These are phyloP conservation scores for Herpomyces periplanetae DNA, from an alignment of 2,329 filamentous ascomycete genomes.

Conservation along the genomic window DNA sequence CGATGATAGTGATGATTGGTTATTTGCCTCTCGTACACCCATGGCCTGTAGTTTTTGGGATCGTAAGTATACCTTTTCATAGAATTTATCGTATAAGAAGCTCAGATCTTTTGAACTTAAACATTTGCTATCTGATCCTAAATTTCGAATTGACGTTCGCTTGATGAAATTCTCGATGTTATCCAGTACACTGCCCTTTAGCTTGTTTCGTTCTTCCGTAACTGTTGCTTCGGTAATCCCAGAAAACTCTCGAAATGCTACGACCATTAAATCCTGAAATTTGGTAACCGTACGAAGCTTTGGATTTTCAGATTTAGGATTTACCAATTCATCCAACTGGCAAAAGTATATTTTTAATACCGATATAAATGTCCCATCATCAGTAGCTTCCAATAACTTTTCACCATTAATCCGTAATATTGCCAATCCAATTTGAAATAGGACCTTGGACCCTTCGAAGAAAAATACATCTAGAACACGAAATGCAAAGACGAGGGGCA, in stretches of 20 bases:
- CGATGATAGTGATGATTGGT: constrained; percentile 27
- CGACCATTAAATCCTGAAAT: constrained; percentile 95
- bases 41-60: constrained; percentile 43
- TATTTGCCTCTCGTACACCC: constrained; percentile 20
- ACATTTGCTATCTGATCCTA: constrained; percentile 79
- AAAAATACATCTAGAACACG: constrained; percentile 92
- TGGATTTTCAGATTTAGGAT: constrained; percentile 74
- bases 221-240: constrained; percentile 78
- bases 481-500: constrained; percentile 92
- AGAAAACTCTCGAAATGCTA: constrained; percentile 91
- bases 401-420: constrained; percentile 90
- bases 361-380: constrained; percentile 86
- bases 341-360: constrained; percentile 83
- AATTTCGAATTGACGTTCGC: constrained; percentile 69
- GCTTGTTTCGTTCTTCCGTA: constrained; percentile 49
- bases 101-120: constrained; percentile 51
- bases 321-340: constrained; percentile 66
- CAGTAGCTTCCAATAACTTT: constrained; percentile 58
- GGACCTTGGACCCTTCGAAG: constrained; percentile 74
- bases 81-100: constrained; percentile 73
- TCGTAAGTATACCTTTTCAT: constrained; percentile 56
- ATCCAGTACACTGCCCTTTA: constrained; percentile 70
- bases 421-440: constrained; percentile 88
- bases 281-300: constrained; percentile 73
- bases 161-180: constrained; percentile 95